phyloP scores from a whole-genome alignment of 73 alveolate species.

The Paramecium pentaurelia region DNA sequence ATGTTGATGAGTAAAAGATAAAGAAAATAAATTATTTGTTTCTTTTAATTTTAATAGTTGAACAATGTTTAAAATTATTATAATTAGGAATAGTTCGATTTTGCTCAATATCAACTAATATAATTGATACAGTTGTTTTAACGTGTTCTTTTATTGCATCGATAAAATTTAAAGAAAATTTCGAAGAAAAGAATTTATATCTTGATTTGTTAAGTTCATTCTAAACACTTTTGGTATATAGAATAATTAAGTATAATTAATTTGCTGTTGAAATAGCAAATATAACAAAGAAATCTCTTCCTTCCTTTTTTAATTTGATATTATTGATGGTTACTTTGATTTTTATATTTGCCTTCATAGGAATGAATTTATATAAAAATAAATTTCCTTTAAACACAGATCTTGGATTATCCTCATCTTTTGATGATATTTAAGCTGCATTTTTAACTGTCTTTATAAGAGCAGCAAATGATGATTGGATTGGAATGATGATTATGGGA shows the following conservation, averaged over 20 bases:
- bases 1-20: not conserved
- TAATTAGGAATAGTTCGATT: not conserved
- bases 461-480: constrained; percentile 36
- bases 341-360: not conserved
- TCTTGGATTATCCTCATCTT: not conserved
- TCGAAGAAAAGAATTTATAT: not conserved
- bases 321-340: not conserved
- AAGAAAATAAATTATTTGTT: not conserved
- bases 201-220: not conserved
- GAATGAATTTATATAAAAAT: constrained; percentile 13
- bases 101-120: not conserved
- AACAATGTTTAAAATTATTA: not conserved
- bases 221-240: not conserved
- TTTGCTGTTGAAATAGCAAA: constrained; percentile 23
- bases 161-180: not conserved
- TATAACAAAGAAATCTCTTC: not conserved
- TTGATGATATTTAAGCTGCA: not conserved
- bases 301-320: not conserved
- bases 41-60: not conserved
- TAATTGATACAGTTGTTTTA: not conserved
- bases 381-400: not conserved
- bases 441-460: not conserved
- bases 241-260: constrained; percentile 8
- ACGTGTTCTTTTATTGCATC: not conserved
- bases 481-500: constrained; percentile 1